Evolutionary conservation across 2,329 filamentous ascomycete species (phyloP).

Genomic region (Colletotrichum truncatum): DNA sequence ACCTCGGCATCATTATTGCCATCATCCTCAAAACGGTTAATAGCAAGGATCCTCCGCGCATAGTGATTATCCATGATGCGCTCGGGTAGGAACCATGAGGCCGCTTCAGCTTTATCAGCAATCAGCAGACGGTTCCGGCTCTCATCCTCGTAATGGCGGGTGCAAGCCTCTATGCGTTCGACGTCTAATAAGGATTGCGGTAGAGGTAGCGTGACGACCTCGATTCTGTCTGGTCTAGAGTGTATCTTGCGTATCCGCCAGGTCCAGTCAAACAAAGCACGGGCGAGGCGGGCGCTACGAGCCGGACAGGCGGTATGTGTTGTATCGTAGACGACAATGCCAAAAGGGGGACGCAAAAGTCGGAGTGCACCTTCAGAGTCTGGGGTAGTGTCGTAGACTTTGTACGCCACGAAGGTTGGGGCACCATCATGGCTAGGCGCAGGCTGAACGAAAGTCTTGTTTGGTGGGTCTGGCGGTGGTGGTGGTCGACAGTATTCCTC

Average conservation of each 20-base stretch:
- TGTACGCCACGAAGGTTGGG: background rate
- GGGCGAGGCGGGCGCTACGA: background rate
- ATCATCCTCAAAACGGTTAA: background rate
- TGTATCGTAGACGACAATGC: background rate
- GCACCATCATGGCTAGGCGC: slow-evolving; percentile 1
- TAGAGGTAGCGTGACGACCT: background rate
- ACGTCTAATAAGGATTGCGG: background rate
- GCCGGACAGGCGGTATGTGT: background rate
- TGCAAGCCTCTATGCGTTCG: background rate
- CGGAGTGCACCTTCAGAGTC: background rate
- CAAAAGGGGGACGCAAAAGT: background rate
- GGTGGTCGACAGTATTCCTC: no score
- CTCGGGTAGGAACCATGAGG: slow-evolving; percentile 7
- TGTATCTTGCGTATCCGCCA: background rate
- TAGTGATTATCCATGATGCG: background rate
- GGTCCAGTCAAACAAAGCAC: background rate
- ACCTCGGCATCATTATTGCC: background rate
- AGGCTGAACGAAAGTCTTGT: background rate
- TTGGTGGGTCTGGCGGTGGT: no score
- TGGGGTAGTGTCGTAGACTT: background rate
- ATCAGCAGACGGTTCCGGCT: background rate
- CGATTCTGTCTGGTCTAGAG: background rate
- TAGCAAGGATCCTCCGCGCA: background rate
- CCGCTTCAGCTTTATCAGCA: background rate
- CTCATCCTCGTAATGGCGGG: background rate